These are phyloP conservation scores for Solanum chaucha DNA, from an alignment of 257 asterid genomes.

Conservation along the genomic window DNA sequence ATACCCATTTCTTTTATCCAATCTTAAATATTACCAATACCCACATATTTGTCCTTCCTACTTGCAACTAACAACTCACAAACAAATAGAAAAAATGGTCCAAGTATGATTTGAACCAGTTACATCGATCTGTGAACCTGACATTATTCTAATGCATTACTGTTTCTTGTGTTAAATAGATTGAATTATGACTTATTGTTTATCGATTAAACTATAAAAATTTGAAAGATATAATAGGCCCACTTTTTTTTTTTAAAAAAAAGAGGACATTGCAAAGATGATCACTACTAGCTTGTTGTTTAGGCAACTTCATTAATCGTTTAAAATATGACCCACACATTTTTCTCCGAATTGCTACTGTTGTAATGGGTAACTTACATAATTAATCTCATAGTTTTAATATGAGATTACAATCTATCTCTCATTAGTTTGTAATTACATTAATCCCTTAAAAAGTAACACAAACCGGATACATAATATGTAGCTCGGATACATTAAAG, in stretches of 20 bases:
- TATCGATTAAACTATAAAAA: not conserved
- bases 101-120: not conserved
- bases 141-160: not conserved
- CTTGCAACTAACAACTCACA: too few relatives aligned
- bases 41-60: not conserved
- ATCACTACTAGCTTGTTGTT: not conserved
- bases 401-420: too few relatives aligned
- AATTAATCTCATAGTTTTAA: too few relatives aligned
- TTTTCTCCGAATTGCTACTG: not conserved
- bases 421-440: too few relatives aligned
- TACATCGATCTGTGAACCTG: not conserved
- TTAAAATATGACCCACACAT: not conserved
- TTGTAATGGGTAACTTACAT: not conserved
- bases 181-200: not conserved
- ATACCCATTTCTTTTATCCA: not conserved
- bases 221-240: not conserved
- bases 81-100: too few relatives aligned
- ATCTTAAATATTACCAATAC: too few relatives aligned
- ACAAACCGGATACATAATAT: too few relatives aligned
- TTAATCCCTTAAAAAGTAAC: too few relatives aligned
- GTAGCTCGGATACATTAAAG: too few relatives aligned
- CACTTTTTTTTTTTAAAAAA: not conserved
- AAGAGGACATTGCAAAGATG: not conserved
- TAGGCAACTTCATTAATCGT: not conserved
- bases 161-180: not conserved